Percentiles rank a stretch among this genome's conserved stretches.
These are phyloP conservation scores for Penicillium sp. DNA, from an alignment of 2,329 filamentous ascomycete species.

Conservation along the genomic window DNA sequence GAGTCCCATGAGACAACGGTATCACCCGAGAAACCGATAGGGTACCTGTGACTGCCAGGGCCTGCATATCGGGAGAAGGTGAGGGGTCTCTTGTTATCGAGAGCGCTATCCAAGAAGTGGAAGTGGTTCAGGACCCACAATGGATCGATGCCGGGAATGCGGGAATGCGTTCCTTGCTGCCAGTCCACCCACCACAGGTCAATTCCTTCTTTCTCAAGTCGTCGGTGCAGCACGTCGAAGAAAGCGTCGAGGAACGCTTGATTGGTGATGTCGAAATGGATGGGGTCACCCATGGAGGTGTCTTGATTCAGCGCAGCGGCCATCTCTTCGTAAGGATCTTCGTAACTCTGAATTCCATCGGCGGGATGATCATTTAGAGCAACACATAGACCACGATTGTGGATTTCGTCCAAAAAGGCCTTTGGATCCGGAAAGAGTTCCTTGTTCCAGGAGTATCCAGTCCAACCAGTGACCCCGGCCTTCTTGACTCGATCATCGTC, in stretches of 20 bases:
- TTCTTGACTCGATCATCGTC: no score
- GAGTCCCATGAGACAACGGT: conserved; percentile 60
- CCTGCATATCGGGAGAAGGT: conserved; percentile 63
- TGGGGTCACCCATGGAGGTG: conserved; percentile 49
- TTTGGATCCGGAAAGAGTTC: conserved; percentile 57
- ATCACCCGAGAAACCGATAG: conserved; percentile 65
- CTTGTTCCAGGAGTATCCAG: conserved; percentile 63
- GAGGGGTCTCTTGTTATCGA: conserved; percentile 46
- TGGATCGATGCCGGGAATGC: conserved; percentile 59
- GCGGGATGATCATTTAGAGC: conserved; percentile 63
- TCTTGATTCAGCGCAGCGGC: conserved; percentile 54
- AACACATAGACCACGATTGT: conserved; percentile 52
- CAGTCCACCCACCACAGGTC: conserved; percentile 70
- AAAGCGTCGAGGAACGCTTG: conserved; percentile 58
- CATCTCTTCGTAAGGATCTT: conserved; percentile 57
- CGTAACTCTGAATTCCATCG: conserved; percentile 56
- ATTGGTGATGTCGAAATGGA: conserved; percentile 57
- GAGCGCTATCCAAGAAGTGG: conserved; percentile 56
- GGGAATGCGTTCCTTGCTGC: conserved; percentile 60
- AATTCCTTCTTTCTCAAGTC: conserved; percentile 55
- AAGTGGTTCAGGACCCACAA: conserved; percentile 66
- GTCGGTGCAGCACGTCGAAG: conserved; percentile 47
- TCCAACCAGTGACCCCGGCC: conserved; percentile 48
- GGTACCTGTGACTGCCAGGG: conserved; percentile 63
- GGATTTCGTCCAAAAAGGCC: conserved; percentile 52